Evolutionary conservation across 2,329 filamentous ascomycete species (phyloP).

Genomic region (Calonectria leucothoes): DNA sequence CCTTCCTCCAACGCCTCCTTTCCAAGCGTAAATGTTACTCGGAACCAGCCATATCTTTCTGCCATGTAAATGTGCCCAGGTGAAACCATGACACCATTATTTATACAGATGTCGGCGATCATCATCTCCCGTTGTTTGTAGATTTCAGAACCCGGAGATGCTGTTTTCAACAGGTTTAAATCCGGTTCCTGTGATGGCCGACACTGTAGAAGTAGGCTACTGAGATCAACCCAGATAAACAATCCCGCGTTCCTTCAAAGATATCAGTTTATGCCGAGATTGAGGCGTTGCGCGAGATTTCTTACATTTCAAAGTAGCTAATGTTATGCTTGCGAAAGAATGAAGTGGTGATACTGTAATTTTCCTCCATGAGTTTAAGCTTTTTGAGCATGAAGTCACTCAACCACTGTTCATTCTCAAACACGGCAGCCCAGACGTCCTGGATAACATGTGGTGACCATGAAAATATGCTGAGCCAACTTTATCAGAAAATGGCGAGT

Average conservation of each 20-base stretch:
- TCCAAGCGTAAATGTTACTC: background rate
- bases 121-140: background rate
- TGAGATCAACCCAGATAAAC: background rate
- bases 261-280: background rate
- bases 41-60: slow-evolving; percentile 1
- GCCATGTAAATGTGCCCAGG: background rate
- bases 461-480: background rate
- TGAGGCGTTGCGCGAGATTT: no score
- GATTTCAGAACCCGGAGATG: background rate
- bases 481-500: background rate
- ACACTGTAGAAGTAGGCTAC: background rate
- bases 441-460: background rate
- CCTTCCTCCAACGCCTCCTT: background rate
- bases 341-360: background rate
- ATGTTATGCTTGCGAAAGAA: background rate
- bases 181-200: background rate
- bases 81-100: background rate
- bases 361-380: background rate
- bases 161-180: background rate
- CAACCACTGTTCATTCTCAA: background rate
- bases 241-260: background rate
- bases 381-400: background rate
- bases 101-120: background rate
- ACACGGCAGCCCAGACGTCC: background rate
- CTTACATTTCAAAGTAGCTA: background rate